phyloP scores from a whole-genome alignment of 1,284 basidiomycete species.

The Tylopilus sp. region DNA sequence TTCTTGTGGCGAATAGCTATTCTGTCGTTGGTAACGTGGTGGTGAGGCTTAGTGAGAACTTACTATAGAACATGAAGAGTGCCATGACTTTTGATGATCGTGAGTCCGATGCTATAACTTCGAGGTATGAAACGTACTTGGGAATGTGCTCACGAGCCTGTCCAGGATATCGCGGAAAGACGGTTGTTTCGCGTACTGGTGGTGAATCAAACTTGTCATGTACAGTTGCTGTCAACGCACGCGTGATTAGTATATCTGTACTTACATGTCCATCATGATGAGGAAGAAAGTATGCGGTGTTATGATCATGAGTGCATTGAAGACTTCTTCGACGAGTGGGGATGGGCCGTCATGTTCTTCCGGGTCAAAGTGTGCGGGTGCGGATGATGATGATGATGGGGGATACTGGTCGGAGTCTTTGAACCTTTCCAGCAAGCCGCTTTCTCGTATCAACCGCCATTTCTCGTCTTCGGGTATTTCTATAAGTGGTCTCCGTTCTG shows the following conservation, averaged over 20 bases:
- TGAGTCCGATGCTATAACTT: slow-evolving; percentile 4
- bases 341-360: slow-evolving; percentile 39
- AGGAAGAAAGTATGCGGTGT: slow-evolving; percentile 72
- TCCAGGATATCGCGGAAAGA: slow-evolving; percentile 48
- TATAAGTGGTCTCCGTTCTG: slow-evolving; percentile 26
- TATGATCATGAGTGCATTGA: slow-evolving; percentile 58
- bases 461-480: slow-evolving; percentile 73
- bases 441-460: slow-evolving; percentile 69
- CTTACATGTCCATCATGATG: slow-evolving; percentile 77
- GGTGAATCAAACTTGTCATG: slow-evolving; percentile 61
- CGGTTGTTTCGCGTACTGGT: slow-evolving; percentile 66
- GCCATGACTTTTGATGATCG: slow-evolving; percentile 52
- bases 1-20: slow-evolving; percentile 66
- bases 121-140: slow-evolving; percentile 51
- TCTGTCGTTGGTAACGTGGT: slow-evolving; percentile 6
- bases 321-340: slow-evolving; percentile 66
- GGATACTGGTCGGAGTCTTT: slow-evolving; percentile 8
- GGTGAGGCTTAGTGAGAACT: slow-evolving; percentile 28
- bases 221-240: slow-evolving; percentile 7
- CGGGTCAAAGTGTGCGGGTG: background rate
- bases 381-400: background rate
- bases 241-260: slow-evolving; percentile 10
- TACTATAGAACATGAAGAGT: slow-evolving; percentile 77
- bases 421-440: slow-evolving; percentile 59
- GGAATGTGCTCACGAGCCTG: slow-evolving; percentile 60